These are phyloP conservation scores for Trametes versicolor DNA, from an alignment of 1,284 basidiomycete genomes.

Conservation along the genomic window DNA sequence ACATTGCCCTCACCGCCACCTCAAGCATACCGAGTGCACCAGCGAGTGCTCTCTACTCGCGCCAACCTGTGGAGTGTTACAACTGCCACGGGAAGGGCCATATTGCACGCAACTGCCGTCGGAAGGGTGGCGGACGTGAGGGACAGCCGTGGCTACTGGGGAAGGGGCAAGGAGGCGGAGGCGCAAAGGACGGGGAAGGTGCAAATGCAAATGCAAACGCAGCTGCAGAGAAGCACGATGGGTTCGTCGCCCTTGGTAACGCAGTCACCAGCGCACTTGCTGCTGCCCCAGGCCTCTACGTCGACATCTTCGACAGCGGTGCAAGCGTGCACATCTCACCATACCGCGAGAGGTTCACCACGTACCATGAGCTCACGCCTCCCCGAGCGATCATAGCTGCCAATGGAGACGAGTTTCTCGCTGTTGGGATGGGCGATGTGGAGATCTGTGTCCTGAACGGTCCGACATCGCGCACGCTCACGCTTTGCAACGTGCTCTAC, in stretches of 20 bases:
- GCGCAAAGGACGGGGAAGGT: conserved; percentile 10
- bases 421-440: conserved; percentile 45
- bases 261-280: background rate
- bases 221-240: conserved; percentile 10
- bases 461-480: conserved; percentile 36
- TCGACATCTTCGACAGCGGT: conserved; percentile 47
- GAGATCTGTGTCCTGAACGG: conserved; percentile 44
- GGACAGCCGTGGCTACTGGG: too few relatives aligned
- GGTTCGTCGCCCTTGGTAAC: too few relatives aligned
- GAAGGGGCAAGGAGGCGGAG: conserved; percentile 37
- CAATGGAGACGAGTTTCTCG: conserved; percentile 44
- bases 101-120: conserved; percentile 35
- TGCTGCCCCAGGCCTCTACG: conserved; percentile 4
- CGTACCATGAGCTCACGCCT: conserved; percentile 33
- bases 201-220: conserved; percentile 11
- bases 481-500: conserved; percentile 46
- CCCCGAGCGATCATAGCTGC: conserved; percentile 43
- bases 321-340: conserved; percentile 49
- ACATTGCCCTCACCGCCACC: conserved; percentile 14
- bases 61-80: conserved; percentile 33
- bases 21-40: background rate
- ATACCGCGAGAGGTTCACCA: conserved; percentile 37
- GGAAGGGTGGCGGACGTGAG: too few relatives aligned
- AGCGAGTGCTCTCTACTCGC: background rate
- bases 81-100: conserved; percentile 41